Evolutionary conservation across 441 rosid species (phyloP).

Genomic region (Corymbia calophylla): DNA sequence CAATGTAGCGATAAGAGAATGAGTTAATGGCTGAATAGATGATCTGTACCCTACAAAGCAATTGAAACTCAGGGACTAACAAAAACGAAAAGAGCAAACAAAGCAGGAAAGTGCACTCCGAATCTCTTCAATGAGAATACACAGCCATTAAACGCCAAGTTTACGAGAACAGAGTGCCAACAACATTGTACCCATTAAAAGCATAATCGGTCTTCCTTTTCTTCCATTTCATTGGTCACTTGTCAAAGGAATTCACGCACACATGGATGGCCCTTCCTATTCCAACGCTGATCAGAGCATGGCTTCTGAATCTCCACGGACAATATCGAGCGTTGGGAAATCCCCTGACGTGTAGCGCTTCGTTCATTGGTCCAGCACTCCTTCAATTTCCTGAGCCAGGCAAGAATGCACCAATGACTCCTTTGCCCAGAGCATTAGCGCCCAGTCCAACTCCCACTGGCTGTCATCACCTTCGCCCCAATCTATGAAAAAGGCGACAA

Average conservation of each 20-base stretch:
- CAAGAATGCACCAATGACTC: not conserved
- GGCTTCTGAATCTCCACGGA: not conserved
- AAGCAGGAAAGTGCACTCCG: not conserved
- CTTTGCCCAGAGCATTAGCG: not conserved
- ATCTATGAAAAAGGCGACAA: too few relatives aligned
- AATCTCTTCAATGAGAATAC: not conserved
- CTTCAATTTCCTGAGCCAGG: not conserved
- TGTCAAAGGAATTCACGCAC: not conserved
- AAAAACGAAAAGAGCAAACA: not conserved
- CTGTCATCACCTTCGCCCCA: too few relatives aligned
- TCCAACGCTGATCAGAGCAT: too few relatives aligned
- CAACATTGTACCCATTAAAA: not conserved
- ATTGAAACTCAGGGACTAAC: not conserved
- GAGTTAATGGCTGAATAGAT: not conserved
- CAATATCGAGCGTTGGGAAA: not conserved
- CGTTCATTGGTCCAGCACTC: not conserved
- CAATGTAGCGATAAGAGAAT: not conserved
- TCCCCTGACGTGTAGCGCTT: too few relatives aligned
- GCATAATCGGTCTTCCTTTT: not conserved
- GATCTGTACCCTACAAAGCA: not conserved
- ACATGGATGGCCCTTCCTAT: too few relatives aligned
- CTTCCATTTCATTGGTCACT: not conserved
- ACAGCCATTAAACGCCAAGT: not conserved
- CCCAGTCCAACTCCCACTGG: too few relatives aligned
- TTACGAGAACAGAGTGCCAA: not conserved